A percentile compares a stretch with the other conserved stretches of the same genome.
Evolutionary conservation across 441 rosid species (phyloP).

Genomic region (Brassica balearica): DNA sequence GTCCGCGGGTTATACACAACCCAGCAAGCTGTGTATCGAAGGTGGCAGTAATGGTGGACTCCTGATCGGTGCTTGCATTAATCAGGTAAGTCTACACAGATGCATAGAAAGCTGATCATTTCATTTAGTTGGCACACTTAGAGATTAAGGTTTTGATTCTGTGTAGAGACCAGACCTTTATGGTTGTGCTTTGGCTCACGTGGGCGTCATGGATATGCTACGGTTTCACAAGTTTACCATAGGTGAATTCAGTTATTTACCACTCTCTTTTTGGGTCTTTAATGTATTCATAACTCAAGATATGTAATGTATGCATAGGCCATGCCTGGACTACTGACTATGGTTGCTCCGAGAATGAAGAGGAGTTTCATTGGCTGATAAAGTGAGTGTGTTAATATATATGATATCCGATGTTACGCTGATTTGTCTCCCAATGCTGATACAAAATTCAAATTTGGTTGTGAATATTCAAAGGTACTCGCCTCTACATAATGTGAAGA

Average conservation of each 20-base stretch:
- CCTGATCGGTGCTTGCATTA: constrained; percentile 92
- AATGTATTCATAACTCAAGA: constrained; percentile 9
- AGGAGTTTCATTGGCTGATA: constrained; percentile 89
- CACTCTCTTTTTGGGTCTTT: constrained; percentile 9
- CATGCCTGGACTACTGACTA: constrained; percentile 97
- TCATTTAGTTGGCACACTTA: constrained; percentile 2
- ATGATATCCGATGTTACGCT: not conserved
- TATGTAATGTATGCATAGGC: constrained; percentile 51
- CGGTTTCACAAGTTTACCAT: constrained; percentile 97
- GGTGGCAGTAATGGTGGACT: constrained; percentile 99
- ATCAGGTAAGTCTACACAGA: constrained; percentile 59
- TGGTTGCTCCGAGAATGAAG: constrained; percentile 88
- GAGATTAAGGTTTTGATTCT: not conserved
- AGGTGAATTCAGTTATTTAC: constrained; percentile 51
- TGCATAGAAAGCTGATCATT: not conserved
- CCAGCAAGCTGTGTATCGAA: constrained; percentile 86
- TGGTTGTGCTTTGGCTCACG: constrained; percentile 99
- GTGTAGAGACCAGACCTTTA: constrained; percentile 94
- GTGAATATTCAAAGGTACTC: constrained; percentile 69
- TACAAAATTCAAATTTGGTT: constrained; percentile 5
- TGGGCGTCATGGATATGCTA: constrained; percentile 99
- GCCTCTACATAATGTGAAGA: constrained; percentile 86
- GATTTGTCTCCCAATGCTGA: constrained; percentile 14
- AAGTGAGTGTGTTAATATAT: constrained; percentile 56
- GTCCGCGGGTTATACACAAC: constrained; percentile 82